Evolutionary conservation across 352 stramenopile genomes (phyloP), one percentile per base, ranked within the genome.

Genomic region (Phytophthora chlamydospora): DNA sequence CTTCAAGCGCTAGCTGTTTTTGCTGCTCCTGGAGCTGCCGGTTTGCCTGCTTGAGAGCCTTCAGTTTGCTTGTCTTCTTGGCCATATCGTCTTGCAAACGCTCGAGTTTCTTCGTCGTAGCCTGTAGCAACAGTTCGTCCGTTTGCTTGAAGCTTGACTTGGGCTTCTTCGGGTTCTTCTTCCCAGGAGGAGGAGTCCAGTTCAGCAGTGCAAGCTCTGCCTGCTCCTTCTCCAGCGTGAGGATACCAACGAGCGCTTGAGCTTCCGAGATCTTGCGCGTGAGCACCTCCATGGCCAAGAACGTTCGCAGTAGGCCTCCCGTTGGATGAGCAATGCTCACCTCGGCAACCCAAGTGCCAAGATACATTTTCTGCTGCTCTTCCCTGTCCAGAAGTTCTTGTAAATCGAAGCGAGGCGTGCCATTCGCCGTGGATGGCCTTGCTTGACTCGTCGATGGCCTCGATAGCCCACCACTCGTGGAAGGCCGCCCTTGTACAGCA

Each of bases 311-410:
- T 8, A 97, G 46, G 0, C 80, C 86, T 4, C 86, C 85, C 0
- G 86, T 95, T 4, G 88, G 84, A 33, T 86, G 81, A 16, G 78
- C 82, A 7, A 97, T 75, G 38, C 81, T 91, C 17, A 97, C 85
- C 62, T 97, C 88, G 6, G 87, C 88, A 33, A 97, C 81, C 89
- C 88, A 97, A n/a, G 80, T 88, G 41, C 79, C 73, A 3, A 94
- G 11, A 42, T 97, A 97, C 48, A 93, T 62, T 11, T 69, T 36
- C 21, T 70, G 43, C 39, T 66, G 59, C 24, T 73, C 53, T 12
- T 58, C 29, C 19, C 48, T 47, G 12, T 54, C 21, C 4, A 36
- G 35, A 6, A 31, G 27, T 49, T 50, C 36, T 8, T 34, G 33
- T 4, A 40, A 29, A 7, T 64, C 46, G 27, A 40, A 14, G 13